Evolutionary conservation across 768 basidiomycete genomes (phyloP), one percentile per base, ranked within the genome.

Genomic region (Phlebiopsis gigantea): DNA sequence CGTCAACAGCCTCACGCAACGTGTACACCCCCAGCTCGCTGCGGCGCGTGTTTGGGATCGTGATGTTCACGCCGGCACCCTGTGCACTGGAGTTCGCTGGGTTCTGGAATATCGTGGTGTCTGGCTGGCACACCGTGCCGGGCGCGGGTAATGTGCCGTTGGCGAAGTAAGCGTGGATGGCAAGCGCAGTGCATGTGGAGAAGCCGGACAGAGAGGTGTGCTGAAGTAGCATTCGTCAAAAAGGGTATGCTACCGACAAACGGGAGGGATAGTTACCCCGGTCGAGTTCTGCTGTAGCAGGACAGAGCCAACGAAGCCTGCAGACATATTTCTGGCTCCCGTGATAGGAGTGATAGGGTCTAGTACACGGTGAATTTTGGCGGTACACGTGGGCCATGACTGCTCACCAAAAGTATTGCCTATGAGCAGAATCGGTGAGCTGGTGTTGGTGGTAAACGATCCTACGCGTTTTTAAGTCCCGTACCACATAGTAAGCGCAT

Each of bases 81-180:
- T 24, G 26, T 2, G 26, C 47, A 28, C 47, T 48, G 26, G 47
- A 48, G 47, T 48, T 48, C 26, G 4, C 30, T 28, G 47, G 47
- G 7, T 19, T 25, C 9, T 29, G 12, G 34, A 52, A 52, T 2
- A 52, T 52, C n/a, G 3, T 6, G 10, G 50, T 53, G 29, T 64
- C 57, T n/a, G 61, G 55, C 25, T 65, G 54, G 58, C 66, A 68
- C 14, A 66, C 61, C 21, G 66, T 65, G 19, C 61, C 66, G 1
- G 51, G 30, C 29, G 56, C 51, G 5, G 66, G 66, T 12, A 68
- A 46, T 14, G 44, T 57, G 22, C 66, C 66, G 1, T 66, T 52
- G 10, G 55, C 53, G 62, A 68, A 68, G 56, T 68, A 68, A 5
- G 53, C 55, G 9, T 65, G 63, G 53, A 68, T 63, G 26, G 54